These are phyloP conservation scores for Pueraria montana DNA, from an alignment of 306 rosid species.

Conservation along the genomic window DNA sequence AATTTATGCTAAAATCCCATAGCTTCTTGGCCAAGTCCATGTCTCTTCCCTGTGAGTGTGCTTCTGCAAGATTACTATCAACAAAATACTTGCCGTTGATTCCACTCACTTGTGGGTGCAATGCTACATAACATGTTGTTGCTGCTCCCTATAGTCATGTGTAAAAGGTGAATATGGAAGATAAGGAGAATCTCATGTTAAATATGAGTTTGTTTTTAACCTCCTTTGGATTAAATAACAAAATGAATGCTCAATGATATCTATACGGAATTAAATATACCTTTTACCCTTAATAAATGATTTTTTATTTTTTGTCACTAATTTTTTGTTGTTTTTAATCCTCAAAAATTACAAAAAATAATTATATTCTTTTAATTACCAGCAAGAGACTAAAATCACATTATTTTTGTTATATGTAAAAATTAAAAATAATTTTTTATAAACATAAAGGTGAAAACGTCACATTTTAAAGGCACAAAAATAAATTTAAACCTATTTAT, in stretches of 20 bases:
- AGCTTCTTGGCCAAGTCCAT: constrained; percentile 72
- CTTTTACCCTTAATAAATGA: too few species aligned
- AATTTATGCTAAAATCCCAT: constrained; percentile 73
- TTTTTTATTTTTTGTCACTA: not conserved
- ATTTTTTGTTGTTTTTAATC: not conserved
- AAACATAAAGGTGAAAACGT: too few species aligned
- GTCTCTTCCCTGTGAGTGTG: constrained; percentile 55
- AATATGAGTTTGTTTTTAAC: not conserved
- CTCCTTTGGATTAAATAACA: not conserved
- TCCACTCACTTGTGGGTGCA: constrained; percentile 75
- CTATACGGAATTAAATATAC: too few species aligned
- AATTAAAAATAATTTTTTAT: not conserved
- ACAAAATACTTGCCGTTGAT: constrained; percentile 71
- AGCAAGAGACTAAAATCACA: too few species aligned
- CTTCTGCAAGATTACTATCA: constrained; percentile 59
- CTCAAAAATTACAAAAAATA: too few species aligned
- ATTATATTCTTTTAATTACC: too few species aligned
- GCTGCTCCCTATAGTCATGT: constrained; percentile 77
- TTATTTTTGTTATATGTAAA: not conserved
- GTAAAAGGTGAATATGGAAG: not conserved
- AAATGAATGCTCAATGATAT: not conserved
- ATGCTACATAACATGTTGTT: constrained; percentile 84
- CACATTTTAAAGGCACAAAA: not conserved
- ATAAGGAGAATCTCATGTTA: not conserved
- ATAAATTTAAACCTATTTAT: not conserved